A percentile compares a stretch with the other conserved stretches of the same genome.
These are phyloP conservation scores for Phylloporus arenicola DNA, from an alignment of 768 basidiomycete species.

Conservation along the genomic window DNA sequence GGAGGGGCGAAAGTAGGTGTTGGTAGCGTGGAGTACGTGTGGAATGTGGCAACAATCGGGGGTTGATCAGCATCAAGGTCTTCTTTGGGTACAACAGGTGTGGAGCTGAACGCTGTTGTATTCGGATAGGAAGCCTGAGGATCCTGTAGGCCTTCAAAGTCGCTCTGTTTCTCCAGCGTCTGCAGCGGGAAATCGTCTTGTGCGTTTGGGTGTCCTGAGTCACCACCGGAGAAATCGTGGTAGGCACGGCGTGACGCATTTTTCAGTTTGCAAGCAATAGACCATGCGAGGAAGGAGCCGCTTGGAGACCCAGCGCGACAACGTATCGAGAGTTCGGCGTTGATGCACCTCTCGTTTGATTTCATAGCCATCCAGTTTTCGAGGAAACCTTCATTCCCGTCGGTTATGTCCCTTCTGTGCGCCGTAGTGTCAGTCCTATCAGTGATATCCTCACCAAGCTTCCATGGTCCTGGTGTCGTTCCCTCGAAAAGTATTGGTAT, in stretches of 20 bases:
- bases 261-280: not conserved
- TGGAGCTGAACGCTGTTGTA: slow-evolving; percentile 9
- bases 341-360: slow-evolving; percentile 1
- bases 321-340: not conserved
- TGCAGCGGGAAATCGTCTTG: not conserved
- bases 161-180: not conserved
- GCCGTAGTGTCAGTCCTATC: not conserved
- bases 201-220: not conserved
- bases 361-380: slow-evolving; percentile 4
- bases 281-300: not conserved
- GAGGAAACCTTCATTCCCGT: not conserved
- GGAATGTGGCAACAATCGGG: slow-evolving; percentile 13
- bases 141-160: slow-evolving; percentile 8
- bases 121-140: slow-evolving; percentile 12
- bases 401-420: not conserved
- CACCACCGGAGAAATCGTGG: not conserved
- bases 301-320: slow-evolving; percentile 1
- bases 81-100: slow-evolving; percentile 9
- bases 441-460: slow-evolving; percentile 3
- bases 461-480: slow-evolving; percentile 1
- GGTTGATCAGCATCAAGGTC: slow-evolving; percentile 18
- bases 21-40: slow-evolving; percentile 24
- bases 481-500: slow-evolving; percentile 48
- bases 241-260: not conserved
- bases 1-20: slow-evolving; percentile 27